Conservation (phyloP, 2,329 filamentous ascomycete species). For the Colletotrichum tropicale region DNA sequence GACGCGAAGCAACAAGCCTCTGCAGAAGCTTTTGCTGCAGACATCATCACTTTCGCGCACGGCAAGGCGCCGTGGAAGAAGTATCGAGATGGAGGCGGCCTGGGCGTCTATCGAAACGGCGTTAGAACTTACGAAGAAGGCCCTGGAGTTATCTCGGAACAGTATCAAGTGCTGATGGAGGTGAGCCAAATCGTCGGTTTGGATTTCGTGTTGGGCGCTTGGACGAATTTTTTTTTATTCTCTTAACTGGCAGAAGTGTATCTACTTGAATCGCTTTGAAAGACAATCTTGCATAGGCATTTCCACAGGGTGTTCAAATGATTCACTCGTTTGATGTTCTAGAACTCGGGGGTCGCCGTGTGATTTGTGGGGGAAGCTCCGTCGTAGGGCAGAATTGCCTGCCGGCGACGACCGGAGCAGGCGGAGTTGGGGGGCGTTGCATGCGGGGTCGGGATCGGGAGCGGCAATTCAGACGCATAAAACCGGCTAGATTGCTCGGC, state of each 20-base stretch:
- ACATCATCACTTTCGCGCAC: conserved; percentile 41
- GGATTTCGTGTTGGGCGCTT: background rate
- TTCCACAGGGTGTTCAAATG: background rate
- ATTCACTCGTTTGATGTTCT: background rate
- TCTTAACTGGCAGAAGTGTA: background rate
- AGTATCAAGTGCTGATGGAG: background rate
- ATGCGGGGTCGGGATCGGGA: background rate
- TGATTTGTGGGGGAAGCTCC: background rate
- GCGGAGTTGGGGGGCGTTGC: background rate
- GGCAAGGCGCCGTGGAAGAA: conserved; percentile 26
- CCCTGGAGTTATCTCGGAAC: background rate
- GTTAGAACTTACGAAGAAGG: background rate
- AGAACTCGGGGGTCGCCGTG: background rate
- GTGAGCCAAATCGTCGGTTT: background rate
- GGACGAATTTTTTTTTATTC: background rate
- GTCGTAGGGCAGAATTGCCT: background rate
- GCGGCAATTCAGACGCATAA: background rate
- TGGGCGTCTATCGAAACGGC: background rate
- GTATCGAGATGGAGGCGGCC: background rate
- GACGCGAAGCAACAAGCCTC: conserved; percentile 31
- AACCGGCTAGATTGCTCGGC: background rate
- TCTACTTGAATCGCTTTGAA: background rate
- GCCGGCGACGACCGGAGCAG: background rate
- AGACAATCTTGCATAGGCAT: background rate
- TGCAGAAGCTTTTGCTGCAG: conserved; percentile 35